These are phyloP conservation scores for Liquidambar formosana DNA, from an alignment of 164 flowering plant species.

Conservation along the genomic window DNA sequence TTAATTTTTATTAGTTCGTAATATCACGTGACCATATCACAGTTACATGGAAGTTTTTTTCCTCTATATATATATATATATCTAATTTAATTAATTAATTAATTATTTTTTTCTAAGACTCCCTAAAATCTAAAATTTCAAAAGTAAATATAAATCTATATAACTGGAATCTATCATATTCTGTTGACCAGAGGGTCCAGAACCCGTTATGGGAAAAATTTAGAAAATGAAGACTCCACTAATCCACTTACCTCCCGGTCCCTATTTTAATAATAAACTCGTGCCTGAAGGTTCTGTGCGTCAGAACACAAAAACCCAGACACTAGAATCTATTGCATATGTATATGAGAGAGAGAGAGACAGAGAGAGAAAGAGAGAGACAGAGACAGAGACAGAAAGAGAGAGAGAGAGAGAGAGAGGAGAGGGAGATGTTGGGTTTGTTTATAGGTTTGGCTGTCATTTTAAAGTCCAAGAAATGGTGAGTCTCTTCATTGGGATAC, in stretches of 20 bases:
- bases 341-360: constrained; percentile 7
- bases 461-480: constrained; percentile 14
- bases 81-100: too few species aligned
- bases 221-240: constrained; percentile 23
- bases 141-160: neutral
- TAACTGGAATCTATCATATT: neutral
- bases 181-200: constrained; percentile 19
- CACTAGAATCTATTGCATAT: constrained; percentile 13
- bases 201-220: constrained; percentile 12
- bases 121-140: too few species aligned
- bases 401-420: too few species aligned
- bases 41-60: too few species aligned
- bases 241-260: neutral
- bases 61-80: too few species aligned
- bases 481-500: constrained; percentile 9
- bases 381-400: too few species aligned
- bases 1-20: too few species aligned
- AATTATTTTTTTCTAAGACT: too few species aligned
- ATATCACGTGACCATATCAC: too few species aligned
- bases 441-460: neutral
- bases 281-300: constrained; percentile 28
- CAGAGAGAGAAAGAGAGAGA: too few species aligned
- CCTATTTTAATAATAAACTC: constrained; percentile 27
- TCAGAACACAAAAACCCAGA: constrained; percentile 28
- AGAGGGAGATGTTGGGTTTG: neutral